These are phyloP conservation scores for Mortierella polycephala DNA, from an alignment of 371 early-diverging fungal genomes.

Conservation along the genomic window DNA sequence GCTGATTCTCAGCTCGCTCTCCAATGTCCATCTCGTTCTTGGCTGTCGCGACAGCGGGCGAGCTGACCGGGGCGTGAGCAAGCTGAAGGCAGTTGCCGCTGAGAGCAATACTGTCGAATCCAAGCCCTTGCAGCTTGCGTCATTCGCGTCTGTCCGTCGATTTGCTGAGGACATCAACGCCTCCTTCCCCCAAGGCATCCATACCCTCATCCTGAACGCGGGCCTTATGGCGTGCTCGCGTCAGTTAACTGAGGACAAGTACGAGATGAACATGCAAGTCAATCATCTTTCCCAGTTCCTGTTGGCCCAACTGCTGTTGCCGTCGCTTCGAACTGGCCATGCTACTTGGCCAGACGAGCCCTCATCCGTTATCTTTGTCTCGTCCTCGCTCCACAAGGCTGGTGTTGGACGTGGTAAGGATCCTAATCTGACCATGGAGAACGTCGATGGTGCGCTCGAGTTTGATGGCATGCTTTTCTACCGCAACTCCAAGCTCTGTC, in stretches of 20 bases:
- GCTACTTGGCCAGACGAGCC: slow-evolving; percentile 26
- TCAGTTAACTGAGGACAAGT: slow-evolving; percentile 45
- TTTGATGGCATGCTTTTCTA: slow-evolving; percentile 54
- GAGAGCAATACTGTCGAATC: slow-evolving; percentile 26
- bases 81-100: slow-evolving; percentile 14
- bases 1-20: slow-evolving; percentile 23
- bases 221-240: slow-evolving; percentile 40
- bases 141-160: slow-evolving; percentile 31
- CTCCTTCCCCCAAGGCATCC: slow-evolving; percentile 40
- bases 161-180: slow-evolving; percentile 33
- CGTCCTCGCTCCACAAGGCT: slow-evolving; percentile 44
- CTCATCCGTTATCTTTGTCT: slow-evolving; percentile 38
- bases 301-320: slow-evolving; percentile 42
- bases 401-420: slow-evolving; percentile 51
- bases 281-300: slow-evolving; percentile 58
- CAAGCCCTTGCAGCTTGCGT: slow-evolving; percentile 37
- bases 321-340: slow-evolving; percentile 24
- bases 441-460: slow-evolving; percentile 41
- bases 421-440: slow-evolving; percentile 50
- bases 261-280: slow-evolving; percentile 53
- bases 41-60: slow-evolving; percentile 36
- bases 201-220: slow-evolving; percentile 42
- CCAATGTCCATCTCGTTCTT: slow-evolving; percentile 40
- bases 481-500: slow-evolving; percentile 44
- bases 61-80: slow-evolving; percentile 22